phyloP scores from a whole-genome alignment of 345 rosid genomes.

The Streptanthus diversifolius region DNA sequence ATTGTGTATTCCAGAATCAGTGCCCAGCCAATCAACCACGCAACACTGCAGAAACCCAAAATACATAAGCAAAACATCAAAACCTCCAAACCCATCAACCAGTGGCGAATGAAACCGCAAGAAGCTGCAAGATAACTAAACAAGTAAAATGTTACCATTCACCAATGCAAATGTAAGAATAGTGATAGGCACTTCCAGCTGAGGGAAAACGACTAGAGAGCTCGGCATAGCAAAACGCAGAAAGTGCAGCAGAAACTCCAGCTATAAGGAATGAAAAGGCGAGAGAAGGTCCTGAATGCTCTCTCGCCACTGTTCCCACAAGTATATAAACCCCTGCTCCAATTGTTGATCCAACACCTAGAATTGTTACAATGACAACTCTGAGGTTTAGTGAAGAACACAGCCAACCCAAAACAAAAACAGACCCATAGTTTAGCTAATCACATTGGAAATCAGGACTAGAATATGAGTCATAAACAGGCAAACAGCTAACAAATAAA shows the following conservation, averaged over 20 bases:
- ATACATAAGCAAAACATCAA: constrained; percentile 1
- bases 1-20: constrained; percentile 86
- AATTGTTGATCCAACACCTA: constrained; percentile 95
- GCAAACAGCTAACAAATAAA: too few species aligned
- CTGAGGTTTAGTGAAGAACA: not conserved
- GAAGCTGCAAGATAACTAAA: not conserved
- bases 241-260: constrained; percentile 89
- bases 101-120: not conserved
- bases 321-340: constrained; percentile 99
- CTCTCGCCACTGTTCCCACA: constrained; percentile 99
- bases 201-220: constrained; percentile 94
- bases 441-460: not conserved
- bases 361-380: not conserved
- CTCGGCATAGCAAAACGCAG: constrained; percentile 94
- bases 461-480: not conserved
- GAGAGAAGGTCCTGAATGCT: constrained; percentile 94
- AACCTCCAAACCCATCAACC: not conserved
- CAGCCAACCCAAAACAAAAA: not conserved
- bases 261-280: constrained; percentile 84
- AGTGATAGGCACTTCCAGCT: constrained; percentile 98
- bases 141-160: constrained; percentile 59
- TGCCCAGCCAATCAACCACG: constrained; percentile 98
- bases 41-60: constrained; percentile 44
- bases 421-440: not conserved
- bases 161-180: constrained; percentile 89